A percentile compares a stretch with the other conserved stretches of the same genome.
phyloP scores from a whole-genome alignment of 176 grass and related monocot genomes.

The Musa acuminata region DNA sequence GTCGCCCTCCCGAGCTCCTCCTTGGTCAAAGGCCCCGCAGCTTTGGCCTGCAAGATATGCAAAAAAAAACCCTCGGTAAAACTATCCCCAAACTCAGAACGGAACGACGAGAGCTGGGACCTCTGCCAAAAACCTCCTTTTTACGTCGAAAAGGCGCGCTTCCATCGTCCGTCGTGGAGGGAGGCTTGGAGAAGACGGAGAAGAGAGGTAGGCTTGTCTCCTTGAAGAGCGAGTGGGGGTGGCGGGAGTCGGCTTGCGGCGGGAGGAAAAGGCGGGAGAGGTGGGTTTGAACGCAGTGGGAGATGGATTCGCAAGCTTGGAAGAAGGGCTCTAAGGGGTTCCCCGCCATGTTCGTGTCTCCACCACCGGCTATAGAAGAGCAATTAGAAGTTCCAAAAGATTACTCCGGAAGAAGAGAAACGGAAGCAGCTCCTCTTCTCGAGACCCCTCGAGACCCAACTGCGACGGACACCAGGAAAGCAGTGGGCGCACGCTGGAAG shows the following conservation, averaged over 20 bases:
- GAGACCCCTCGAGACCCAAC: background rate
- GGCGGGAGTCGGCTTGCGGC: constrained; percentile 13
- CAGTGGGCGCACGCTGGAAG: background rate
- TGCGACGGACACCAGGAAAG: background rate
- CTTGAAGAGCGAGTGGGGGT: background rate
- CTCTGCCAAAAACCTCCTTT: background rate
- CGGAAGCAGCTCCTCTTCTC: background rate
- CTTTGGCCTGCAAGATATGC: constrained; percentile 45
- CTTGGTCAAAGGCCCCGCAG: constrained; percentile 57
- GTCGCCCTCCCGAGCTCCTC: constrained; percentile 76
- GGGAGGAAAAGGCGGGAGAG: constrained; percentile 29
- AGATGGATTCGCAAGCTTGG: constrained; percentile 23
- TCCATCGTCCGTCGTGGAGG: background rate
- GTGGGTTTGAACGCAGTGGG: constrained; percentile 29
- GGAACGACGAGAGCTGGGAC: background rate
- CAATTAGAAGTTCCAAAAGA: background rate
- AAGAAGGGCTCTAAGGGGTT: constrained; percentile 24
- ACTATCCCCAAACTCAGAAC: background rate
- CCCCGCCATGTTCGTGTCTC: constrained; percentile 7
- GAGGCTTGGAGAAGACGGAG: background rate
- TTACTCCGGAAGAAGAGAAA: background rate
- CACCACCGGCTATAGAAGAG: background rate
- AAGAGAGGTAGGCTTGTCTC: constrained; percentile 3
- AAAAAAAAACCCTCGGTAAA: background rate
- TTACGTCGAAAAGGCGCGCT: background rate